Evolutionary conservation across 192 early-diverging fungal genomes (phyloP).

Genomic region (Spinellus fusiger): DNA sequence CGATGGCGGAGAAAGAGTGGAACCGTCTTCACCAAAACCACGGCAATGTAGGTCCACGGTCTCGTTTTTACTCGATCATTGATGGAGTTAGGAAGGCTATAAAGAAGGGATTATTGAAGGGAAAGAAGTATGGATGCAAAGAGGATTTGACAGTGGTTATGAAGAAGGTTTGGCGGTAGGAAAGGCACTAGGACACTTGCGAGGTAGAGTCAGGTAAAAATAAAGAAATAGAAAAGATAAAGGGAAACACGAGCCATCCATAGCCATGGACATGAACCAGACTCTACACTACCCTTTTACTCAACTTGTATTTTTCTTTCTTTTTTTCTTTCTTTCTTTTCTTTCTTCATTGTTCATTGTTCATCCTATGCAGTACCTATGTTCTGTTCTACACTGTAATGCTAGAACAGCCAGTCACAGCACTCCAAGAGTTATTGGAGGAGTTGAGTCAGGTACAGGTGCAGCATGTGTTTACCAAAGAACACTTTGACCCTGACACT

Average conservation of each 20-base stretch:
- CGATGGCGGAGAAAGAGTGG: conserved; percentile 57
- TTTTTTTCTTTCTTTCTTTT: background rate
- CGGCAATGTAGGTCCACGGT: conserved; percentile 44
- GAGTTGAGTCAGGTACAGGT: conserved; percentile 2
- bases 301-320: background rate
- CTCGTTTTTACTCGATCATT: background rate
- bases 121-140: conserved; percentile 49
- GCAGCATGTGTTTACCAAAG: conserved; percentile 2
- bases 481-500: conserved; percentile 7
- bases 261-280: too few relatives aligned
- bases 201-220: conserved; percentile 46
- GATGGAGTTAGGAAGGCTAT: conserved; percentile 45
- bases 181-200: conserved; percentile 42
- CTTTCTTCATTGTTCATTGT: too few relatives aligned
- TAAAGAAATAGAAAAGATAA: background rate
- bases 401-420: conserved; percentile 1
- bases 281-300: background rate
- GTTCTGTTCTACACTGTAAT: conserved; percentile 4
- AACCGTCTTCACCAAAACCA: conserved; percentile 51
- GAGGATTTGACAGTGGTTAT: conserved; percentile 60
- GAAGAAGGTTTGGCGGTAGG: conserved; percentile 48
- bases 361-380: background rate
- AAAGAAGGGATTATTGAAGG: conserved; percentile 60
- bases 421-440: background rate
- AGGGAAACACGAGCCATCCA: too few relatives aligned